These are phyloP conservation scores for Hippophae tibetana DNA, from an alignment of 306 rosid genomes.

Conservation along the genomic window DNA sequence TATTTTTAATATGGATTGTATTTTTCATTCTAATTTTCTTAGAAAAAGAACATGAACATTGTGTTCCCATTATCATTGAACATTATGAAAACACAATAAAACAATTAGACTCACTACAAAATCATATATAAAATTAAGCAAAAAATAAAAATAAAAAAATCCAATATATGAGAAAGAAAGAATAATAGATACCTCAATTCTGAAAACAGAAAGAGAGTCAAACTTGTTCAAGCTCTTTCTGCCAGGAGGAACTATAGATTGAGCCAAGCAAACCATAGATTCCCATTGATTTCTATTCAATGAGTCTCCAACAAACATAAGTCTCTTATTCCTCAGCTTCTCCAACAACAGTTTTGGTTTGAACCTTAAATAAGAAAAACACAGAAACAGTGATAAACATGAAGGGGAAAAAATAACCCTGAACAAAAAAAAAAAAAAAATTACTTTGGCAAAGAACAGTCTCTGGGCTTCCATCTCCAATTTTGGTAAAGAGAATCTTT, in stretches of 20 bases:
- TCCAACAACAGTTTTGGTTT: conserved; percentile 71
- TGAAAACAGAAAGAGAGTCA: conserved; percentile 71
- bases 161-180: not conserved
- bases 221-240: conserved; percentile 50
- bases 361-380: conserved; percentile 34
- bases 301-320: conserved; percentile 97
- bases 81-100: too few species aligned
- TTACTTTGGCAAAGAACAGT: conserved; percentile 82
- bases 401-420: not conserved
- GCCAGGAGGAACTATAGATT: conserved; percentile 57
- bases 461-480: conserved; percentile 97
- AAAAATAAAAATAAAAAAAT: not conserved
- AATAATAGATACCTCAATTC: conserved; percentile 48
- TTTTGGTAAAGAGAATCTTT: conserved; percentile 66
- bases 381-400: not conserved
- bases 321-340: conserved; percentile 88
- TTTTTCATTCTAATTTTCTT: too few species aligned
- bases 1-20: too few species aligned
- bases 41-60: too few species aligned
- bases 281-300: conserved; percentile 97
- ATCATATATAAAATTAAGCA: conserved; percentile 3
- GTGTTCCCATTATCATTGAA: too few species aligned
- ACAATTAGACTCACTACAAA: too few species aligned
- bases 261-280: conserved; percentile 88
- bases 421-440: not conserved